phyloP scores from a whole-genome alignment of 768 basidiomycete genomes.

The Trametes gibbosa region DNA sequence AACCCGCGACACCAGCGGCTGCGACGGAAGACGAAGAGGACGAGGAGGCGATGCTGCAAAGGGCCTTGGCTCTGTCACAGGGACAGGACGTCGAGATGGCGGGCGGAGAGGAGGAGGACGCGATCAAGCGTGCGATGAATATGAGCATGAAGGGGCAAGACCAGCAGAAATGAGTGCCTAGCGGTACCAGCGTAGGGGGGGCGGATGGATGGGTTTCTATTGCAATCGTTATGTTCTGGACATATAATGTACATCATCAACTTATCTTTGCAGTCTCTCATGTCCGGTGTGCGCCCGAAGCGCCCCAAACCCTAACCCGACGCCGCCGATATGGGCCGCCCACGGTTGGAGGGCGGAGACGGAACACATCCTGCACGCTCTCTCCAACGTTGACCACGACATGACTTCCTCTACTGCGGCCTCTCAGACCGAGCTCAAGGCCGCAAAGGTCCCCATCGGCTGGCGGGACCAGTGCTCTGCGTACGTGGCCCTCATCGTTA shows the following conservation, averaged over 20 bases:
- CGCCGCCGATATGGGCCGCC: too few species aligned
- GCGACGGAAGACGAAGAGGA: slow-evolving; percentile 59
- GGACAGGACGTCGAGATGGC: slow-evolving; percentile 48
- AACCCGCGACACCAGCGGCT: slow-evolving; percentile 29
- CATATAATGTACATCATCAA: slow-evolving; percentile 18
- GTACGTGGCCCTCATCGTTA: slow-evolving; percentile 46
- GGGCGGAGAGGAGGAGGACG: slow-evolving; percentile 76
- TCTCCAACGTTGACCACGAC: neutral
- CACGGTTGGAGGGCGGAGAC: neutral
- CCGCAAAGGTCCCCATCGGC: slow-evolving; percentile 66
- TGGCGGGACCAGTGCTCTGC: slow-evolving; percentile 93
- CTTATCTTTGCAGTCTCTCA: too few species aligned
- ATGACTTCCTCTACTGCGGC: slow-evolving; percentile 79
- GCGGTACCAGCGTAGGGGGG: neutral
- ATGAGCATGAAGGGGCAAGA: slow-evolving; percentile 84
- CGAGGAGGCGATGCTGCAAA: slow-evolving; percentile 73
- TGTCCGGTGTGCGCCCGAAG: neutral
- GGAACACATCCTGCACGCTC: neutral
- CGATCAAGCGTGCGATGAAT: slow-evolving; percentile 85
- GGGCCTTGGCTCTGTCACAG: slow-evolving; percentile 76
- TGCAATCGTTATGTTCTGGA: slow-evolving; percentile 3
- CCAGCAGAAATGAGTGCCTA: slow-evolving; percentile 34
- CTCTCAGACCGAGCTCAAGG: slow-evolving; percentile 80
- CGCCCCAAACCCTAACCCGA: slow-evolving; percentile 9
- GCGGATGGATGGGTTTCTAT: neutral